These are phyloP conservation scores for Paraphysoderma sedebokerense DNA, from an alignment of 371 early-diverging fungal species.

Conservation along the genomic window DNA sequence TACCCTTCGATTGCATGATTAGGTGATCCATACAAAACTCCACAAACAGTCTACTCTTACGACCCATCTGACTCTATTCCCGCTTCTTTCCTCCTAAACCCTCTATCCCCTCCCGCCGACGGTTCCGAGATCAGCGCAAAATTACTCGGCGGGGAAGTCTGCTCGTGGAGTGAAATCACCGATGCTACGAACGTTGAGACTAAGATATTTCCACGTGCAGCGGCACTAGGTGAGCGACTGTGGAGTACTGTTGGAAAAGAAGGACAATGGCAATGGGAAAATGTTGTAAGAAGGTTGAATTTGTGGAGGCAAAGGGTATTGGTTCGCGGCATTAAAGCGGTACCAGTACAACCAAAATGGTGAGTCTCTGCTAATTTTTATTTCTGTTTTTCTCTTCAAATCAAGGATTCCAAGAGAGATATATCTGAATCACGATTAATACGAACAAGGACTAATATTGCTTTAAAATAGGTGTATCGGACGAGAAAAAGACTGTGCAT, in stretches of 20 bases:
- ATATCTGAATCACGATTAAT: too few species aligned
- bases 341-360: slow-evolving; percentile 49
- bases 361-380: too few species aligned
- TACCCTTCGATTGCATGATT: too few species aligned
- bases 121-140: neutral
- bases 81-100: neutral
- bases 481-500: too few species aligned
- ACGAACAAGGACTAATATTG: too few species aligned
- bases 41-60: slow-evolving; percentile 60
- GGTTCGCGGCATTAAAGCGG: slow-evolving; percentile 43
- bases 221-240: slow-evolving; percentile 49
- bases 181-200: slow-evolving; percentile 42
- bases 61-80: slow-evolving; percentile 39
- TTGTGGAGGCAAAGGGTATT: slow-evolving; percentile 54
- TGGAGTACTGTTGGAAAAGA: slow-evolving; percentile 34
- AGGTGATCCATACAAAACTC: slow-evolving; percentile 61
- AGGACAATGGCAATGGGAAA: slow-evolving; percentile 25
- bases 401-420: too few species aligned
- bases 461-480: too few species aligned
- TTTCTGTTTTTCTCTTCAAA: too few species aligned
- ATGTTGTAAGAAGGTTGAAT: slow-evolving; percentile 46
- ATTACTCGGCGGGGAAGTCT: slow-evolving; percentile 38
- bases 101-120: neutral
- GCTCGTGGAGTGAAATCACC: slow-evolving; percentile 55
- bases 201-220: slow-evolving; percentile 51